These are phyloP conservation scores for Boletus subparvulus DNA, from an alignment of 768 basidiomycete genomes.

Conservation along the genomic window DNA sequence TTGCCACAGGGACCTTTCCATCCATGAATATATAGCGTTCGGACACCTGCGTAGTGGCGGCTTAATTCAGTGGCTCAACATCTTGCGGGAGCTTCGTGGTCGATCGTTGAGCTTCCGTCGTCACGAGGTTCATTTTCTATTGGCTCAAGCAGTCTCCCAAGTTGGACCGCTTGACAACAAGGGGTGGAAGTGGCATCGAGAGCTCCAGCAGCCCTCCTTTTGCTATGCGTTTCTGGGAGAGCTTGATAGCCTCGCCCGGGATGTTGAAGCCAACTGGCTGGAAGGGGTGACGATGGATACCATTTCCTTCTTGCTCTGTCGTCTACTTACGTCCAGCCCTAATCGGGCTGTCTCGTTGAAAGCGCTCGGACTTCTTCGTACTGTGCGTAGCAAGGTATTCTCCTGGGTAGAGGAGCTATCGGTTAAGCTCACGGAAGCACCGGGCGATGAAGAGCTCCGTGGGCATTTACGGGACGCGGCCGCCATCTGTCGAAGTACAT, in stretches of 20 bases:
- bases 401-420: conserved; percentile 38
- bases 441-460: conserved; percentile 16
- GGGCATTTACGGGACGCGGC: conserved; percentile 37
- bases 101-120: conserved; percentile 38
- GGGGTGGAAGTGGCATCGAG: conserved; percentile 40
- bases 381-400: conserved; percentile 31
- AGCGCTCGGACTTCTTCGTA: conserved; percentile 30
- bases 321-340: conserved; percentile 35
- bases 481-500: conserved; percentile 37
- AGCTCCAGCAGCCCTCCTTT: conserved; percentile 35
- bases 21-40: conserved; percentile 48
- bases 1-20: conserved; percentile 39
- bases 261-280: conserved; percentile 44
- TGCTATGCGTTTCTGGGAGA: conserved; percentile 36
- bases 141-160: conserved; percentile 46
- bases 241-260: conserved; percentile 33
- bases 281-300: conserved; percentile 33
- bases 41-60: conserved; percentile 44
- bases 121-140: conserved; percentile 40
- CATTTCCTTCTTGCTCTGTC: conserved; percentile 34
- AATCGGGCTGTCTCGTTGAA: conserved; percentile 10
- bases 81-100: conserved; percentile 42
- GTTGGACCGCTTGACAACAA: conserved; percentile 30
- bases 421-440: conserved; percentile 17
- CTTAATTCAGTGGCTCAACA: conserved; percentile 50